These are phyloP conservation scores for Suillus subaureus DNA, from an alignment of 768 basidiomycete species.

Conservation along the genomic window DNA sequence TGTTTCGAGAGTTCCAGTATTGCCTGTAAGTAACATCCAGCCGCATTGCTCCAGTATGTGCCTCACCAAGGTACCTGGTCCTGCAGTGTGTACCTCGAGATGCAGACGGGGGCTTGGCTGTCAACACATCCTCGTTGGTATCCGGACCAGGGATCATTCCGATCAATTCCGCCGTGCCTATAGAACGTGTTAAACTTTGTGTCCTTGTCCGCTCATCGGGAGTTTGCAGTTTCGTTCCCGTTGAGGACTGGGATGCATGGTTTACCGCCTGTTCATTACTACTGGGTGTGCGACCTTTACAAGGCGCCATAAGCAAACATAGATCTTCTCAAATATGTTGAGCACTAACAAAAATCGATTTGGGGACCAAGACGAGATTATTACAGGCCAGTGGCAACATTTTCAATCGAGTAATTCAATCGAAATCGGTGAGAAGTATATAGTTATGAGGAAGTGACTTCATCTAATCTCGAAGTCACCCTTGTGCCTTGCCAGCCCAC, in stretches of 20 bases:
- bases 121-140: not conserved
- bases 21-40: not conserved
- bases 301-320: not conserved
- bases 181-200: not conserved
- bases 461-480: not conserved
- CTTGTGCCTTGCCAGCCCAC: not conserved
- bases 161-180: not conserved
- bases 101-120: not conserved
- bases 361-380: not conserved
- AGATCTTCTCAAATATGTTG: not conserved
- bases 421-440: not conserved
- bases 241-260: not conserved
- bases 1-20: not conserved
- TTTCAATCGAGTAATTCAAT: not conserved
- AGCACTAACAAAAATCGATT: not conserved
- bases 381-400: not conserved
- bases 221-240: too few species aligned
- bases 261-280: not conserved
- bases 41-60: not conserved
- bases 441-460: not conserved
- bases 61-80: not conserved
- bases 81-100: not conserved
- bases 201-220: not conserved
- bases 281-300: not conserved
- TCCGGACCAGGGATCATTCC: not conserved